These are phyloP conservation scores for Suillus subaureus DNA, from an alignment of 768 basidiomycete species.

Conservation along the genomic window DNA sequence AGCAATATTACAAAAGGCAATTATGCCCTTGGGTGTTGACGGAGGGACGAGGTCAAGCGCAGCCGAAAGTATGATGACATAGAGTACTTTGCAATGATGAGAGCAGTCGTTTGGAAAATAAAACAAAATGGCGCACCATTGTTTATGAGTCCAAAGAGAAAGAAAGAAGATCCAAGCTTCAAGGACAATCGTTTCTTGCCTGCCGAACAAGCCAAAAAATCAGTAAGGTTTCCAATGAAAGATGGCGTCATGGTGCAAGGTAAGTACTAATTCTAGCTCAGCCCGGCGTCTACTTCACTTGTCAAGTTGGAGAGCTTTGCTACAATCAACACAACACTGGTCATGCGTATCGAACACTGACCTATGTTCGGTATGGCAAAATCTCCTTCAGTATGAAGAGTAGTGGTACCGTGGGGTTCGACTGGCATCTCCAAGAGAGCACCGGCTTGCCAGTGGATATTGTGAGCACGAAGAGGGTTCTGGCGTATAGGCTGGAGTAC, in stretches of 20 bases:
- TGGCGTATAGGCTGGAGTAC: background rate
- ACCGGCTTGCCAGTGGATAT: background rate
- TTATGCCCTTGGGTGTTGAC: slow-evolving; percentile 91
- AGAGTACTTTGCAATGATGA: slow-evolving; percentile 60
- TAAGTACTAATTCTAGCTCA: slow-evolving; percentile 5
- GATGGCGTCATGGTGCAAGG: slow-evolving; percentile 25
- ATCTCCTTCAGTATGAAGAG: background rate
- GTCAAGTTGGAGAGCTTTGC: slow-evolving; percentile 20
- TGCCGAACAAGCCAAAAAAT: slow-evolving; percentile 15
- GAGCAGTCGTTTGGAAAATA: too few relatives aligned
- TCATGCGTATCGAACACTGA: background rate
- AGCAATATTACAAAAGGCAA: slow-evolving; percentile 93
- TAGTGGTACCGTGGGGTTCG: background rate
- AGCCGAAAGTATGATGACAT: slow-evolving; percentile 95
- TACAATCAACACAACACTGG: slow-evolving; percentile 29
- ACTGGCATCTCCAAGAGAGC: background rate
- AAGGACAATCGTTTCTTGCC: slow-evolving; percentile 31
- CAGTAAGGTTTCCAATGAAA: slow-evolving; percentile 16
- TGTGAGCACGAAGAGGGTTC: background rate
- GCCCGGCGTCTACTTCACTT: slow-evolving; percentile 3
- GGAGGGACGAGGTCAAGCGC: slow-evolving; percentile 93
- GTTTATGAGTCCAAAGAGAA: slow-evolving; percentile 90
- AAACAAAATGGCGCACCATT: slow-evolving; percentile 57
- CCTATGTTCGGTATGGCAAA: background rate
- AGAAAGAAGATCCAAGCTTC: slow-evolving; percentile 67